Base-by-base conservation (phyloP, 441 rosid species). In the Monsonia emarginata region DNA sequence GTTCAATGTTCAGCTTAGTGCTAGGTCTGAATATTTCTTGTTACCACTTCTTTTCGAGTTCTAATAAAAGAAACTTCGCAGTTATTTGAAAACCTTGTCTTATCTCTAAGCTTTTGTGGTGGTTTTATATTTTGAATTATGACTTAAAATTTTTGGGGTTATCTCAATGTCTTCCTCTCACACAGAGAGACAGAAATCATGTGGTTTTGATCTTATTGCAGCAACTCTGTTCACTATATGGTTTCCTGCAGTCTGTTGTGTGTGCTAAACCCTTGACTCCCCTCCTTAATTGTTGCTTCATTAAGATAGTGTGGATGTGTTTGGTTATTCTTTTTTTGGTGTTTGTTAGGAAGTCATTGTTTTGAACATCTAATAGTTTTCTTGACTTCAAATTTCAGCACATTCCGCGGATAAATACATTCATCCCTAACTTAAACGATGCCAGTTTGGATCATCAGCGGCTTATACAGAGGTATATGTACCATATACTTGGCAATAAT, bases 371-470 rank as follows among this genome's bases (percentile, higher is more conserved):
- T 75, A 54, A 19, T 40, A 21, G 1, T 31, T n/a, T n/a, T n/a
- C 8, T 31, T 13, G 58, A 28, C 36, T 69, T 71, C 40, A 63
- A 56, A 50, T 65, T 79, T 71, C 86, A 91, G 97, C 97, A 87
- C 67, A 81, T 91, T 63, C 96, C 96, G 6, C 79, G 83, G 70
- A 91, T 89, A 71, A 91, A 91, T 81, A 38, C 96, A 57, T 88
- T 66, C 67, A 87, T 91, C 67, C 97, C 97, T 63, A 84, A 83
- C 74, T 5, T 89, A 46, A 81, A 67, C 65, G 91, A 85, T 78
- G 95, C 95, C 66, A 89, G 84, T 78, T 72, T 86, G 81, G 97
- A 91, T 81, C 89, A 91, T 80, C 93, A 89, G 67, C 91, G 90
- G 79, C 96, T 91, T 78, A 76, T 84, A 19, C 88, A 91, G 77